These are phyloP conservation scores for Trichoderma sp. DNA, from an alignment of 2,329 filamentous ascomycete genomes.

Conservation along the genomic window DNA sequence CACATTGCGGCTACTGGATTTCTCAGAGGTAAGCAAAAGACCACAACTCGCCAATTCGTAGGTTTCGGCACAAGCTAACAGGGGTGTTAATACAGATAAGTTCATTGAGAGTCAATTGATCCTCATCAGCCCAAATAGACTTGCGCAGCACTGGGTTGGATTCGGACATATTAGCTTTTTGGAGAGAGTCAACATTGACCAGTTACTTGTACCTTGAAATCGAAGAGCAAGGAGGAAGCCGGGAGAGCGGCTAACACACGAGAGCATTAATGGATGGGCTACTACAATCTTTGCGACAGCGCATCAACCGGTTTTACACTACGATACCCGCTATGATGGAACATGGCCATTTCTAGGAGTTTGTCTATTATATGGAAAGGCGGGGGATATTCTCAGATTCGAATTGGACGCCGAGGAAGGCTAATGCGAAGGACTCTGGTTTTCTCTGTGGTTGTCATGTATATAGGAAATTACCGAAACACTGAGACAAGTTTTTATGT, in stretches of 20 bases:
- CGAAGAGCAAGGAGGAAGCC: not conserved
- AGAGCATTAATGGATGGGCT: not conserved
- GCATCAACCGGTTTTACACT: not conserved
- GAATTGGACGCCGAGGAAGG: not conserved
- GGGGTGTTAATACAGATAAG: constrained; percentile 51
- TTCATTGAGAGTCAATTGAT: constrained; percentile 76
- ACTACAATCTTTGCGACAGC: not conserved
- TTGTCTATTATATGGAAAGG: not conserved
- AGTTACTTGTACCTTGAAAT: constrained; percentile 39
- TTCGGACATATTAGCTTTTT: constrained; percentile 62
- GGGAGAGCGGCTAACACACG: not conserved
- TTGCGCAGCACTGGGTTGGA: constrained; percentile 80
- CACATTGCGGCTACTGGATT: constrained; percentile 78
- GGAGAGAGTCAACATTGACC: constrained; percentile 58
- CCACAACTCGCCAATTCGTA: not conserved
- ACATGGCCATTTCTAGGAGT: constrained; percentile 2
- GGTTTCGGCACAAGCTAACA: not conserved
- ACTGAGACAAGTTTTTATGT: not conserved
- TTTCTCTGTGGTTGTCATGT: not conserved
- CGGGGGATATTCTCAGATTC: not conserved
- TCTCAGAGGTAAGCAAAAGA: constrained; percentile 57
- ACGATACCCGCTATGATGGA: constrained; percentile 15
- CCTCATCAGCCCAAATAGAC: constrained; percentile 69
- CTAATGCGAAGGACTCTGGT: not conserved
- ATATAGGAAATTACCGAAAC: not conserved